Conservation (phyloP, 1,139 yeast species). For the Scheffersomyces titani region DNA sequence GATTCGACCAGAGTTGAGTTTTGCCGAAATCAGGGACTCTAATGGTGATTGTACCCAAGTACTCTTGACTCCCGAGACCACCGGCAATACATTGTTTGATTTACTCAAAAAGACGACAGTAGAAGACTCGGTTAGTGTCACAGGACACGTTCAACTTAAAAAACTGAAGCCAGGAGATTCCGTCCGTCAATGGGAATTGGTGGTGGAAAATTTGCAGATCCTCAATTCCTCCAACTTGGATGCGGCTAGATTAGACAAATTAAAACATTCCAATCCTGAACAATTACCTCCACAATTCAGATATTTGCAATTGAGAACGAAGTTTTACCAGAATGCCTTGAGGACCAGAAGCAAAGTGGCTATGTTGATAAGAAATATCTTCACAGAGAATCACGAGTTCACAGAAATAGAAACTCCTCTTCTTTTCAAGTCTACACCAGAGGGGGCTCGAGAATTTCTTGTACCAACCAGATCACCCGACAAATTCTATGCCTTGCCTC, state of each 20-base stretch:
- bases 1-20: conserved; percentile 47
- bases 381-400: conserved; percentile 52
- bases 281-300: conserved; percentile 78
- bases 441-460: conserved; percentile 94
- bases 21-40: conserved; percentile 74
- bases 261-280: conserved; percentile 49
- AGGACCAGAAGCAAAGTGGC: conserved; percentile 65
- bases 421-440: conserved; percentile 93
- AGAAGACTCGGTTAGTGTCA: conserved; percentile 78
- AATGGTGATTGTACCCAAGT: conserved; percentile 71
- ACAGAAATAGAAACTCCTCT: conserved; percentile 92
- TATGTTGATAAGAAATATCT: conserved; percentile 49
- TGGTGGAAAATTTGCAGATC: conserved; percentile 50
- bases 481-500: conserved; percentile 87
- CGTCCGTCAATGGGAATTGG: conserved; percentile 52
- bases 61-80: conserved; percentile 46
- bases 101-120: conserved; percentile 51
- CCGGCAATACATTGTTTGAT: conserved; percentile 36
- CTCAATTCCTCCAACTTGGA: conserved; percentile 67
- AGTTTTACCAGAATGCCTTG: conserved; percentile 59
- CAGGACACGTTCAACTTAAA: conserved; percentile 52
- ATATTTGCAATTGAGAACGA: conserved; percentile 74
- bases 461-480: conserved; percentile 79
- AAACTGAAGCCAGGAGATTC: conserved; percentile 9
- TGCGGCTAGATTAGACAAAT: conserved; percentile 70